Evolutionary conservation across 2,329 filamentous ascomycete species (phyloP), one percentile per base, ranked within the genome.

Genomic region (Sarocladium brachiariae): DNA sequence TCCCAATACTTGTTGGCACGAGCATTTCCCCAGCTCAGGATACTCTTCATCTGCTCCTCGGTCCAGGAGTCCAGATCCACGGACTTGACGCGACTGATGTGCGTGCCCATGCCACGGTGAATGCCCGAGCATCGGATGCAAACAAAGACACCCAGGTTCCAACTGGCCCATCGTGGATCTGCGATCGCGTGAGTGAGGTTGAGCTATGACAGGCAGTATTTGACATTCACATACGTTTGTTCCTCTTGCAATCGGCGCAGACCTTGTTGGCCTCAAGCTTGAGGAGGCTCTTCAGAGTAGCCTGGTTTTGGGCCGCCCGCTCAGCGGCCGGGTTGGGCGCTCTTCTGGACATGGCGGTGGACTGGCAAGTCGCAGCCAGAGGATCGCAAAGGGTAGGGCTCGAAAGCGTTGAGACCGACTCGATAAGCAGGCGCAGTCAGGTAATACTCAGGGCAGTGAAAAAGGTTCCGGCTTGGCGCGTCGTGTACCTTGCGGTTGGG

Each of bases 1-100:
- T 99, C 95, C 92, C 92, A 99, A 68, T 97, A 96, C 76, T 95
- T 97, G 74, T 99, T 99, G 51, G 93, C 93, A 68, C 91, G 85
- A 51, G 86, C 81, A 68, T 99, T 99, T 53, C 93, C 93, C 95
- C 93, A 99, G 74, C 81, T 89, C 56, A 99, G 69, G 58, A 99
- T 85, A 69, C 89, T 96, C 68, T 93, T 86, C 53, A 97, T 76
- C 73, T 99, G 93, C 69, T 99, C 93, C 67, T 99, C 93, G 55
- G 93, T 99, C 93, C 93, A 99, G 23, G 92, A 85, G 69, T 99
- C 93, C 57, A 99, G 82, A 68, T 99, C 93, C 59, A 99, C 93
- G 2, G 91, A 96, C 70, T 99, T 99, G 68, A 99, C 93, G 69
- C 88, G 81, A 70, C 90, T 96, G 68, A 99, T 96, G 72, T 99